Conservation (phyloP, 2,329 filamentous ascomycete species). For the Colletotrichum shisoi region DNA sequence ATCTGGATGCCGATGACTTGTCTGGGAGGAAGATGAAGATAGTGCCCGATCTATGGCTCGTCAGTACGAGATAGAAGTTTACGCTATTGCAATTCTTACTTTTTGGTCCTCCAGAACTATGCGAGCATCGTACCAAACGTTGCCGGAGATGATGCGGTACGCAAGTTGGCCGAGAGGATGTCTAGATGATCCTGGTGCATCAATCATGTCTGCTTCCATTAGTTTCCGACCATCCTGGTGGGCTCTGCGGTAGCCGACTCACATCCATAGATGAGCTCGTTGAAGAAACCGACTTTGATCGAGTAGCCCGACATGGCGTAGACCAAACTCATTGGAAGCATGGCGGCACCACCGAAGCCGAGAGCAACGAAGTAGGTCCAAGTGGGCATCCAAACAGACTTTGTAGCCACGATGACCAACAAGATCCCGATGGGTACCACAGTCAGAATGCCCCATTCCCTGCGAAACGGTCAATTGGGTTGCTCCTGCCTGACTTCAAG, state of each 20-base stretch:
- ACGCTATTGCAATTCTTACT: neutral
- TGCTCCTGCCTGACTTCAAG: neutral
- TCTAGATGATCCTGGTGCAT: slow-evolving; percentile 29
- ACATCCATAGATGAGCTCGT: slow-evolving; percentile 65
- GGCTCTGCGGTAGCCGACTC: slow-evolving; percentile 51
- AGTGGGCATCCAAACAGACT: slow-evolving; percentile 64
- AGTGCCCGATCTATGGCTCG: slow-evolving; percentile 66
- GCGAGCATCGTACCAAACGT: slow-evolving; percentile 68
- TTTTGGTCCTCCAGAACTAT: slow-evolving; percentile 63
- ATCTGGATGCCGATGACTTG: slow-evolving; percentile 60
- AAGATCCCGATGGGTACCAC: slow-evolving; percentile 44
- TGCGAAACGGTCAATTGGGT: neutral
- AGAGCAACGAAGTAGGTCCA: slow-evolving; percentile 68
- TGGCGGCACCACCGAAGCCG: slow-evolving; percentile 61
- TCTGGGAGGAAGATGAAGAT: slow-evolving; percentile 68
- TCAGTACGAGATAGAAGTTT: neutral
- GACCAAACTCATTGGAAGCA: slow-evolving; percentile 67
- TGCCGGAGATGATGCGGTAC: slow-evolving; percentile 67
- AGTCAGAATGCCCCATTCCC: slow-evolving; percentile 42
- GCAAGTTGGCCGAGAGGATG: slow-evolving; percentile 63
- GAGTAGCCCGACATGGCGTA: slow-evolving; percentile 67
- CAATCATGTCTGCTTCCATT: slow-evolving; percentile 28
- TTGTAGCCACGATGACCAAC: slow-evolving; percentile 59
- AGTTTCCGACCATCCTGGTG: slow-evolving; percentile 52
- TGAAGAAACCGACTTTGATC: slow-evolving; percentile 64